Conservation (phyloP, 176 grass and related monocot genomes). For the Bonia amplexicaulis region DNA sequence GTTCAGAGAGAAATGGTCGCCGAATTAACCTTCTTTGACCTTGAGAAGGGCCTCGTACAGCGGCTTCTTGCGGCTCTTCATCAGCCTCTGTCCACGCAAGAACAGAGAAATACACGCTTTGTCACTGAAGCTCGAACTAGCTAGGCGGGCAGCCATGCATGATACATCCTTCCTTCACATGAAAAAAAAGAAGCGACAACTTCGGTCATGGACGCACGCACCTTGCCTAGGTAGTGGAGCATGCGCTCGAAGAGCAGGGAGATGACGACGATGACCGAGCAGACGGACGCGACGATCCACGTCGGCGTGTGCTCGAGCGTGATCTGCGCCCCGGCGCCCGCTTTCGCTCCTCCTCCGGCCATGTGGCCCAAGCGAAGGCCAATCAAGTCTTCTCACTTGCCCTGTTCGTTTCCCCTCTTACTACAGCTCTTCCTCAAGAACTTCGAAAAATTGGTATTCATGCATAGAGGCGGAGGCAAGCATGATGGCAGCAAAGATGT, state of each 20-base stretch:
- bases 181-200: not conserved
- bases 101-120: not conserved
- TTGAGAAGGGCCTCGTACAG: constrained; percentile 75
- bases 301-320: constrained; percentile 83
- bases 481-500: not conserved
- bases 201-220: not conserved
- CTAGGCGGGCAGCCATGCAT: not conserved
- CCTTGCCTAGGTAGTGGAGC: constrained; percentile 87
- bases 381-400: not conserved
- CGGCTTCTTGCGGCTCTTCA: constrained; percentile 53
- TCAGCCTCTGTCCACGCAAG: constrained; percentile 36
- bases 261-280: constrained; percentile 66
- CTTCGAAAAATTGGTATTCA: not conserved
- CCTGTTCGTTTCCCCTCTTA: not conserved
- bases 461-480: not conserved
- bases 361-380: constrained; percentile 33
- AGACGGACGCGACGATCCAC: constrained; percentile 80
- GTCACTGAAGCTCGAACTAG: not conserved
- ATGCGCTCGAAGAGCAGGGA: constrained; percentile 77
- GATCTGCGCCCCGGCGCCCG: not conserved
- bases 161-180: not conserved
- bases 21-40: constrained; percentile 65
- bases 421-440: not conserved
- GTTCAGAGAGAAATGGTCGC: not conserved
- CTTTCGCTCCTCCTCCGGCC: constrained; percentile 39